Conservation (phyloP, 768 basidiomycete species). For the Mycena floridula region DNA sequence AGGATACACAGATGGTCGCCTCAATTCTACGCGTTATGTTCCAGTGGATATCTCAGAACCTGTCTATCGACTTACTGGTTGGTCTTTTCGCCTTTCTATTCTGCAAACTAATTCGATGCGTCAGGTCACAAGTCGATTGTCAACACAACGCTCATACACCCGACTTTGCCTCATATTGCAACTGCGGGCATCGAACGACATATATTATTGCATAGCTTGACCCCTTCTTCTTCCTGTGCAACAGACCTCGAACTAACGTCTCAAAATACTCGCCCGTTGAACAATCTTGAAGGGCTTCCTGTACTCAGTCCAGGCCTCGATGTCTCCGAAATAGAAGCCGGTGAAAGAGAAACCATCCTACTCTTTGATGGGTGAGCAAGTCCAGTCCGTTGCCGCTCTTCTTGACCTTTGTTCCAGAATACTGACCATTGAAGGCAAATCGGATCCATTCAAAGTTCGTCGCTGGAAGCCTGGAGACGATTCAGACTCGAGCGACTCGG, state of each 20-base stretch:
- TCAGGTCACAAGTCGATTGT: slow-evolving; percentile 74
- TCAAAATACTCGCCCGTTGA: slow-evolving; percentile 38
- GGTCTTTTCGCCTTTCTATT: slow-evolving; percentile 1
- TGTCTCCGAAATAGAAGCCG: slow-evolving; percentile 21
- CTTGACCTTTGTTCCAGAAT: slow-evolving; percentile 36
- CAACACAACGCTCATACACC: slow-evolving; percentile 70
- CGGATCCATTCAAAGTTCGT: slow-evolving; percentile 48
- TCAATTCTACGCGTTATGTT: slow-evolving; percentile 37
- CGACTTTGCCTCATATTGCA: slow-evolving; percentile 55
- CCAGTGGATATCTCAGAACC: slow-evolving; percentile 64
- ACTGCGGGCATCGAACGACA: slow-evolving; percentile 73
- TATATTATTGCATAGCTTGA: slow-evolving; percentile 65
- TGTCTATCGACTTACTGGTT: slow-evolving; percentile 53
- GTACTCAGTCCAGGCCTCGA: neutral
- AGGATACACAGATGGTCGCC: slow-evolving; percentile 5
- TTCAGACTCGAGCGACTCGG: too few species aligned
- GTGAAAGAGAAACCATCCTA: slow-evolving; percentile 49
- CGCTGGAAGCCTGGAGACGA: slow-evolving; percentile 25
- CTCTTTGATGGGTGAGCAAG: slow-evolving; percentile 62
- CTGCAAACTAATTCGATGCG: neutral
- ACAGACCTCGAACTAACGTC: slow-evolving; percentile 41
- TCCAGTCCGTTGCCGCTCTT: slow-evolving; percentile 4
- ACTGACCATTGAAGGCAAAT: slow-evolving; percentile 47
- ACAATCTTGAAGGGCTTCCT: slow-evolving; percentile 15
- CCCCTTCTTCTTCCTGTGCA: slow-evolving; percentile 45